Evolutionary conservation across 768 basidiomycete species (phyloP), one percentile per base, ranked within the genome.

Genomic region (Kwoniella shandongensis): DNA sequence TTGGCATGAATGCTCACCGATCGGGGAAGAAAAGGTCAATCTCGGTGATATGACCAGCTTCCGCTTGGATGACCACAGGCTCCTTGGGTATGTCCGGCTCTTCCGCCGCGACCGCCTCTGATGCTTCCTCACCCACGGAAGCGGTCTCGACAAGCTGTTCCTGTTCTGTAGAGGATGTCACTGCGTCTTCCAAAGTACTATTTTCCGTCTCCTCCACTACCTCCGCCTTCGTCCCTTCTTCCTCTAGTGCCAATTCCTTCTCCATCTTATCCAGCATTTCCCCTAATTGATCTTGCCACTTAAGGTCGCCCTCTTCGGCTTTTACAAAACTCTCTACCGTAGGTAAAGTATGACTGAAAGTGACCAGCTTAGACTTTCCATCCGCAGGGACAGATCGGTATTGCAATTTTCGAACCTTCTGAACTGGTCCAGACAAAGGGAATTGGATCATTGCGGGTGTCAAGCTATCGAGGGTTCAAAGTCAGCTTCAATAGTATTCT

Each of bases 401-500:
- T 29, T 48, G 29, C 4, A 58, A 26, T 29, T 49, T 23, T 12
- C 49, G 48, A 20, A 46, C 36, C 23, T 46, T 38, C 2, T 20
- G 50, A 4, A 29, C 25, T 25, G 50, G 12, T 1, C 42, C 49
- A 7, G 48, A 10, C 1, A 58, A 23, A 23, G 56, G 56, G 20
- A 51, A 58, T 32, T 58, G 56, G 15, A 51, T 51, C 49, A 51
- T 46, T 5, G 56, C 50, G 23, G 48, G 56, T 26, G 56, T 58
- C 35, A 58, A 40, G 20, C 56, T 58, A 25, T 3, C 27, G 30
- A 25, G 20, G 26, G 12, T 30, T 7, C 3, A 18, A 2, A 5
- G n/a, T 51, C 18, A 51, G 36, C 44, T 22, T 27, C 13, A 22
- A n/a, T n/a, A 22, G 10, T 13, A 20, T 32, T 4, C 4, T 22